Evolutionary conservation across 352 stramenopile species (phyloP), one percentile per base, ranked within the genome.

Genomic region (Phytophthora capsici): DNA sequence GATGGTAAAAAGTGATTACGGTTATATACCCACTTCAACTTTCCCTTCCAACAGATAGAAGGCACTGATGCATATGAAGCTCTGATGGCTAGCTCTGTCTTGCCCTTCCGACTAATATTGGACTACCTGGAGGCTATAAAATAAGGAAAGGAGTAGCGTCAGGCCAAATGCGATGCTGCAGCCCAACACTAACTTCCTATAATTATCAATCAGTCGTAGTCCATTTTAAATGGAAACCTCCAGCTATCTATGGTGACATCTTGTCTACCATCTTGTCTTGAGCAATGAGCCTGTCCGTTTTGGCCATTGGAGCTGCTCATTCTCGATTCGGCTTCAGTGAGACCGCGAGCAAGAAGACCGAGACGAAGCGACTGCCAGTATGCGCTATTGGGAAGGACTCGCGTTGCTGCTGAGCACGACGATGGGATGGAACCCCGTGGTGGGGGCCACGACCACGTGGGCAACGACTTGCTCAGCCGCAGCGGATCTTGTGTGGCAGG

Each of bases 401-500:
- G 32, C 48, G 9, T n/a, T 73, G 53, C 59, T 73, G 17, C 34
- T 69, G 14, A 59, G 52, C 32, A 38, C 43, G 20, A 63, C 60
- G 6, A 70, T 63, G 40, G 50, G 61, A 3, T 69, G 66, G 66
- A 58, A 12, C 13, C 36, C 50, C 10, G 46, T 66, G 3, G 20
- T 63, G 43, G 66, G 50, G 20, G 26, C 22, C 10, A 40, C 52
- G 9, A 53, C 51, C 5, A 60, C 63, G 19, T 62, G 66, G 55
- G 65, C 71, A 2, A 51, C 63, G 2, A 80, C 78, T 28, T 94
- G 86, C 51, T 94, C 86, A 1, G 69, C 71, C 4, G 63, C 56
- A 4, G 81, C 82, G n/a, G 70, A 64, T 13, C 61, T 67, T 12
- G 61, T 69, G 14, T 94, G 84, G 86, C 75, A 86, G 45, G 49